Base-by-base conservation (phyloP, 495 filamentous ascomycete genomes). In the Aspergillus bertholletiae region DNA sequence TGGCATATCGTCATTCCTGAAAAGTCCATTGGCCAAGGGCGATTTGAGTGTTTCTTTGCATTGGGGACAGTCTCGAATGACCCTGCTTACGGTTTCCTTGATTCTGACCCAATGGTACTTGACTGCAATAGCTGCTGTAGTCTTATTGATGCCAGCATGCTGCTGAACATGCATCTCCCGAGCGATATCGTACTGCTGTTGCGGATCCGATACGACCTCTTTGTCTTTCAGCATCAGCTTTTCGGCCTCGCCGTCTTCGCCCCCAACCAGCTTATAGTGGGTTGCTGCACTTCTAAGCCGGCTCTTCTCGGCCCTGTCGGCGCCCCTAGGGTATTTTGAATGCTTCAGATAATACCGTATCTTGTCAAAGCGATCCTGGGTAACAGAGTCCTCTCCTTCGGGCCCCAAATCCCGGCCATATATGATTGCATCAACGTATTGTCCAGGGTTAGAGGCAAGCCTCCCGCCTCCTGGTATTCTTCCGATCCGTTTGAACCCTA, bases 81-180 rank as follows among this genome's bases (percentile, higher is more conserved):
- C 92, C 58, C 89, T 83, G 65, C 88, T 93, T 52, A 96, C 94
- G 0, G 93, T 97, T 68, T 97, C 93, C 68, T 97, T 98, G 74
- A 98, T 97, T 28, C 94, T 82, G n/a, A 95, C 92, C 94, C 94
- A 98, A 67, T 97, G 94, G 63, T 90, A 97, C 59, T 88, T 88
- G 68, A 96, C 88, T 2, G 94, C 92, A 58, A 98, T 96, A 20
- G 85, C 87, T 8, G 92, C 90, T 0, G 94, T 98, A 1, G 93
- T 97, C 72, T 96, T 97, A 78, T 98, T 98, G 72, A 98, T 97
- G 49, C 94, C 94, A 5, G 87, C 90, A 68, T 98, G 94, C n/a
- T 84, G 77, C 46, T 82, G 72, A 43, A 84, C 72, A 69, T 98
- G 94, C 12, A 91, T 78, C 32, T 77, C 73, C 32, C 85, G 76